These are phyloP conservation scores for Trifolium fragiferum DNA, from an alignment of 306 rosid species.

Conservation along the genomic window DNA sequence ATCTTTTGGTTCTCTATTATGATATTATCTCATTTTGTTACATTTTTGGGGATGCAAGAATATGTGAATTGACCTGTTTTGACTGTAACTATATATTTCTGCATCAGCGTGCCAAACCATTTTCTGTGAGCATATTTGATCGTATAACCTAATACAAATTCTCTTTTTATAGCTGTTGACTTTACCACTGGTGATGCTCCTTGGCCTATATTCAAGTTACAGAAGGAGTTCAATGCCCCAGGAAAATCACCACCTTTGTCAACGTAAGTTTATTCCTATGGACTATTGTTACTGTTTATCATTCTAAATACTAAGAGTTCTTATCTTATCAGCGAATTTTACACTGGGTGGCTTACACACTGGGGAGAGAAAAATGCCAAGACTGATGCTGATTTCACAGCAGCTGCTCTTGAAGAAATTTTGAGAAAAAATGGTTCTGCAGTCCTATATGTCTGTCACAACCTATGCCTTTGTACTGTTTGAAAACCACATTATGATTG, in stretches of 20 bases:
- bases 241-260: slow-evolving; percentile 97
- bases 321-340: slow-evolving; percentile 78
- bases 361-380: slow-evolving; percentile 85
- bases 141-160: slow-evolving; percentile 34
- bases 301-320: slow-evolving; percentile 41
- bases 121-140: slow-evolving; percentile 32
- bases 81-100: neutral
- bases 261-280: slow-evolving; percentile 61
- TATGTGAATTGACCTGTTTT: neutral
- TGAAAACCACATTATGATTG: slow-evolving; percentile 28
- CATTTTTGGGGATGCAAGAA: neutral
- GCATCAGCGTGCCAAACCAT: slow-evolving; percentile 8
- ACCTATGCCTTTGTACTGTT: slow-evolving; percentile 27
- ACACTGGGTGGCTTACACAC: slow-evolving; percentile 98
- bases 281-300: slow-evolving; percentile 38
- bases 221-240: slow-evolving; percentile 86
- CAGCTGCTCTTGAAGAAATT: slow-evolving; percentile 70
- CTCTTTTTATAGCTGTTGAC: slow-evolving; percentile 76
- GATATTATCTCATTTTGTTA: neutral
- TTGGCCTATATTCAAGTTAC: slow-evolving; percentile 89
- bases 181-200: slow-evolving; percentile 82
- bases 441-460: slow-evolving; percentile 75
- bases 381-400: slow-evolving; percentile 77
- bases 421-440: slow-evolving; percentile 84
- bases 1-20: neutral